Base-by-base conservation (phyloP, 164 flowering plant genomes). In the Pachysandra terminalis region DNA sequence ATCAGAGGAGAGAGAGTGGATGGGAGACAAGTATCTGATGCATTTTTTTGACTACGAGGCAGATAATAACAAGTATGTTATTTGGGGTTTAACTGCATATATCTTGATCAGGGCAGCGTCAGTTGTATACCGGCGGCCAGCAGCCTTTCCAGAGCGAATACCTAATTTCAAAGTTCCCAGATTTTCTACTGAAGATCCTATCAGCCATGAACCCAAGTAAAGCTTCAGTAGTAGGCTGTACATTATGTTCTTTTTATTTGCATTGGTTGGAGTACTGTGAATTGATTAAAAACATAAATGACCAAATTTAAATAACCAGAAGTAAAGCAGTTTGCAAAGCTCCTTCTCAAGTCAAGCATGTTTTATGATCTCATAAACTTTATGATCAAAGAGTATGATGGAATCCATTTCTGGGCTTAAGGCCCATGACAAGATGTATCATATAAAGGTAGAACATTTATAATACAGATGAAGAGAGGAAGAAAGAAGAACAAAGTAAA, bases 51-150 rank as follows among this genome's bases (percentile, higher is more conserved):
- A 90, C 67, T 94, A 86, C 52, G 79, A 86, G 75, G 37, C 69
- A 0, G 82, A 77, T 49, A 68, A 79, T 35, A 85, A 74, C 68
- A 80, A 84, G 66, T 87, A 76, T 67, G 0, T 87, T 63, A 89
- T 94, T 64, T 94, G 97, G 96, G 97, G 93, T 59, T 73, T 94
- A 70, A 94, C 98, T 54, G 91, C 98, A 45, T 90, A 87, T 35
- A 80, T 94, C 45, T 82, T 94, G 75, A 90, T 94, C 54, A 82
- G 83, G 57, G 90, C 96, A 22, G 98, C 98, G 45, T 85, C 98
- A 19, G 77, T 94, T 45, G 91, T 94, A 12, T 89, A 77, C 73
- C 87, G 84, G 78, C 76, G 85, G 63, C 83, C 86, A 22, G 90
- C 98, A 4, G 74, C 78, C 63, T 93, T 93, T 78, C 35, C 76